Evolutionary conservation across 2,329 filamentous ascomycete species (phyloP).

Genomic region (Capronia epimyces): DNA sequence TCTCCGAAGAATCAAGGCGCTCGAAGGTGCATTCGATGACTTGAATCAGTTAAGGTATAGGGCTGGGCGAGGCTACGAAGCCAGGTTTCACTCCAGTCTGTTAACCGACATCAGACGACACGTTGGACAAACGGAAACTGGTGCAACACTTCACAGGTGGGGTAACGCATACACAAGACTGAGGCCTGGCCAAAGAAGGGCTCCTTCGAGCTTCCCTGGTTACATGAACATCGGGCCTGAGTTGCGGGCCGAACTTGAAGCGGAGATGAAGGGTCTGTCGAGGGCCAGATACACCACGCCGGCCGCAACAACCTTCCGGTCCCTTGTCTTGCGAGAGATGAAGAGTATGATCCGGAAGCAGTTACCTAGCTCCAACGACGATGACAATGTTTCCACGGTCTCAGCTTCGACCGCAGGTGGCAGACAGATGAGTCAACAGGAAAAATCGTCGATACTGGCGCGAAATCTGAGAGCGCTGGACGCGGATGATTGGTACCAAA

Average conservation of each 20-base stretch:
- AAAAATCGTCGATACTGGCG: constrained; percentile 82
- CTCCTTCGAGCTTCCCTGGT: constrained; percentile 65
- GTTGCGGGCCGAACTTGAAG: constrained; percentile 64
- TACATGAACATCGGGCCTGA: constrained; percentile 70
- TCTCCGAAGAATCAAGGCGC: constrained; percentile 67
- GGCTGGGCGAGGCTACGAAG: constrained; percentile 82
- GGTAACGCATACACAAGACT: constrained; percentile 68
- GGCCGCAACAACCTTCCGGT: constrained; percentile 78
- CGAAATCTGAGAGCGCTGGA: constrained; percentile 82
- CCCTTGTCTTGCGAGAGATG: constrained; percentile 78
- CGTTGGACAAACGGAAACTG: constrained; percentile 62
- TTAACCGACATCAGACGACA: constrained; percentile 77
- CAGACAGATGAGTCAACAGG: constrained; percentile 67
- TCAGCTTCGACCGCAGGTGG: constrained; percentile 73
- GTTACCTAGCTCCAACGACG: constrained; percentile 86
- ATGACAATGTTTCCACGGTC: constrained; percentile 85
- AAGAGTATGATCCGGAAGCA: constrained; percentile 76
- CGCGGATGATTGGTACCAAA: constrained; percentile 73
- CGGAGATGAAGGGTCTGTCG: constrained; percentile 71
- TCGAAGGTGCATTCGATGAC: constrained; percentile 74
- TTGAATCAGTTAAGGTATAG: constrained; percentile 69
- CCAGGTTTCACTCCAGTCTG: constrained; percentile 69
- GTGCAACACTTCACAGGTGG: constrained; percentile 79
- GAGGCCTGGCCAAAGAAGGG: constrained; percentile 61
- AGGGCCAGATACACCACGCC: constrained; percentile 72